A percentile compares a stretch with the other conserved stretches of the same genome.
Conservation (phyloP, 2,329 filamentous ascomycete species). For the Fusarium pseudonygamai region DNA sequence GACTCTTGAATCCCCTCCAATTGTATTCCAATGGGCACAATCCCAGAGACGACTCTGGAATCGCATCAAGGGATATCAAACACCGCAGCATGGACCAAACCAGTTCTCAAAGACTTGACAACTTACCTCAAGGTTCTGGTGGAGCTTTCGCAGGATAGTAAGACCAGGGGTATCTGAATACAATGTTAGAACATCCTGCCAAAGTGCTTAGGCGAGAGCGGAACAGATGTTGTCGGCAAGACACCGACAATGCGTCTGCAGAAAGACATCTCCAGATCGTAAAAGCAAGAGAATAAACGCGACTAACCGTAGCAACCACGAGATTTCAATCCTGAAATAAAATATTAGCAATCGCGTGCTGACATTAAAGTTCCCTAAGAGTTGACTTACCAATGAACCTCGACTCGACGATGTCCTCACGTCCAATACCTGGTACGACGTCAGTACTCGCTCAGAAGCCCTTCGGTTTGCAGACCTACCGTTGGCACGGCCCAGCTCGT, state of each 20-base stretch:
- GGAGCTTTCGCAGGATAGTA: neutral
- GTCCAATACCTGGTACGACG: neutral
- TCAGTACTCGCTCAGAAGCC: neutral
- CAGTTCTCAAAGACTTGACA: neutral
- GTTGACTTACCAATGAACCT: neutral
- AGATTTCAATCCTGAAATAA: neutral
- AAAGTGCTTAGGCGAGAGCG: neutral
- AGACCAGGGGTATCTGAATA: neutral
- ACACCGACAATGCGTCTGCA: neutral
- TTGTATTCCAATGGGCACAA: neutral
- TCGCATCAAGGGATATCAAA: neutral
- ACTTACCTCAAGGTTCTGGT: neutral
- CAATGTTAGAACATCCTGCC: neutral
- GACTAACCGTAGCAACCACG: neutral
- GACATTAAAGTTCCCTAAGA: neutral
- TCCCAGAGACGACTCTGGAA: neutral
- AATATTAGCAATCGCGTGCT: neutral
- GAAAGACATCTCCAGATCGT: too few relatives aligned
- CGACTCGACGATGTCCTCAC: neutral
- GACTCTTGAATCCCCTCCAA: neutral
- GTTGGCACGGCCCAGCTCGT: conserved; percentile 55
- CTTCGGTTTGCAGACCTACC: neutral
- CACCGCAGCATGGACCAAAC: neutral
- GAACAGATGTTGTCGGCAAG: neutral
- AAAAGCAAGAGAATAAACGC: neutral